Conservation (phyloP, 805 yeast species). For the Yarrowia divulgata region DNA sequence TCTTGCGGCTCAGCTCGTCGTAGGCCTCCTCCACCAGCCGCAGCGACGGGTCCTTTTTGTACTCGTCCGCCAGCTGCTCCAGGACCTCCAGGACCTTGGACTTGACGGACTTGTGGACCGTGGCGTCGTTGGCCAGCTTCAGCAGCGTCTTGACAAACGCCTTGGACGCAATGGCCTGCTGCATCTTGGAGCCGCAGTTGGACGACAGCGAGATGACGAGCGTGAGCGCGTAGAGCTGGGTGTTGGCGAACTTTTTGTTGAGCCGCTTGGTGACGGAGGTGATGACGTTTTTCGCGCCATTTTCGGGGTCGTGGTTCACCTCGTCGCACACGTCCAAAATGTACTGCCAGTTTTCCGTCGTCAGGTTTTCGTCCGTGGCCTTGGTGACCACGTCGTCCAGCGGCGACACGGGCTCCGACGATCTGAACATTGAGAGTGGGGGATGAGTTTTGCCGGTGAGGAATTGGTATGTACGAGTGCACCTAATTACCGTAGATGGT, state of each 20-base stretch:
- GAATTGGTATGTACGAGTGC: background rate
- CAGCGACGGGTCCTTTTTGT: conserved; percentile 77
- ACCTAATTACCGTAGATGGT: too few relatives aligned
- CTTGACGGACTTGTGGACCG: conserved; percentile 73
- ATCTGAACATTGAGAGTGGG: conserved; percentile 25
- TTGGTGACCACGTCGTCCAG: conserved; percentile 45
- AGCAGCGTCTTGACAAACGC: conserved; percentile 59
- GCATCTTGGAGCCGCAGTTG: conserved; percentile 76
- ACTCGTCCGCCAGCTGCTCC: conserved; percentile 68
- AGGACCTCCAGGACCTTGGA: conserved; percentile 69
- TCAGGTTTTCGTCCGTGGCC: conserved; percentile 70
- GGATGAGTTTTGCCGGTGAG: background rate
- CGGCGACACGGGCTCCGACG: conserved; percentile 35
- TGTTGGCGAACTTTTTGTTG: conserved; percentile 65
- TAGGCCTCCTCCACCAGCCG: conserved; percentile 71
- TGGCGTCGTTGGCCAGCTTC: conserved; percentile 59
- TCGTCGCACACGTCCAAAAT: conserved; percentile 71
- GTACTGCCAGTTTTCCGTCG: conserved; percentile 72
- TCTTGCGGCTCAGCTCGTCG: conserved; percentile 55
- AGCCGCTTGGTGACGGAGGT: conserved; percentile 58
- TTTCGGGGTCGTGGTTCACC: conserved; percentile 67
- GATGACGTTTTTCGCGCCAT: conserved; percentile 59
- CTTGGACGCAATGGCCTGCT: conserved; percentile 66
- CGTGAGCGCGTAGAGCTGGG: conserved; percentile 63
- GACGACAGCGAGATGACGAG: conserved; percentile 68